Base-by-base conservation (phyloP, 1,284 basidiomycete genomes). In the Tylopilus sp. region DNA sequence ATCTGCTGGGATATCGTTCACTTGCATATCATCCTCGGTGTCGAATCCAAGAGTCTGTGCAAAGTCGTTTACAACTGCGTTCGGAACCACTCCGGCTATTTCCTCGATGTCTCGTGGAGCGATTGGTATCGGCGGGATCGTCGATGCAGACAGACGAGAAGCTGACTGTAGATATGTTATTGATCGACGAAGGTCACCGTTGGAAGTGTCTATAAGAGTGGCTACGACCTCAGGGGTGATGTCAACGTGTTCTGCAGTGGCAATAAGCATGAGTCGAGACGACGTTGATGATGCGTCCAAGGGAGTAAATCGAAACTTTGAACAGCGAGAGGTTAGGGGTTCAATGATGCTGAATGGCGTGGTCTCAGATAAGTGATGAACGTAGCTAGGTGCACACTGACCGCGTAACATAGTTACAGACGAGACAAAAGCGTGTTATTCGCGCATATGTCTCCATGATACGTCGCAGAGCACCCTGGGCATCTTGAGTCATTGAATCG, bases 351-450 rank as follows among this genome's bases (percentile, higher is more conserved):
- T 97, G 60, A 38, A 56, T 52, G 34, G 42, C 2, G 14, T 36
- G 8, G 3, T 54, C 45, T 61, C 33, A 61, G 44, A 44, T 17
- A 21, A 9, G 42, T 36, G 34, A 34, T 31, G 29, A 52, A 40
- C 31, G 34, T 24, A 38, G 39, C 31, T 26, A 30, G 26, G 40
- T 31, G 17, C 11, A 26, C 26, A 62, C 80, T 54, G 44, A 94
- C 93, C 95, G 80, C 2, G 96, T 99, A 26, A 99, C 96, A 69
- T 99, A 99, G 75, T 99, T 99, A 77, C 96, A 99, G 6, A 99
- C 92, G 18, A 99, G 77, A 72, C 96, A 99, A 73, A 99, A 99
- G 5, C 96, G 81, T 31, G 96, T 99, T 66, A 98, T 99, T 44
- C 88, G 81, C 7, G 92, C 93, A 65, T 99, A 94, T 33, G 86